Conservation (phyloP, 352 stramenopile species). For the Phytophthora hibernalis region DNA sequence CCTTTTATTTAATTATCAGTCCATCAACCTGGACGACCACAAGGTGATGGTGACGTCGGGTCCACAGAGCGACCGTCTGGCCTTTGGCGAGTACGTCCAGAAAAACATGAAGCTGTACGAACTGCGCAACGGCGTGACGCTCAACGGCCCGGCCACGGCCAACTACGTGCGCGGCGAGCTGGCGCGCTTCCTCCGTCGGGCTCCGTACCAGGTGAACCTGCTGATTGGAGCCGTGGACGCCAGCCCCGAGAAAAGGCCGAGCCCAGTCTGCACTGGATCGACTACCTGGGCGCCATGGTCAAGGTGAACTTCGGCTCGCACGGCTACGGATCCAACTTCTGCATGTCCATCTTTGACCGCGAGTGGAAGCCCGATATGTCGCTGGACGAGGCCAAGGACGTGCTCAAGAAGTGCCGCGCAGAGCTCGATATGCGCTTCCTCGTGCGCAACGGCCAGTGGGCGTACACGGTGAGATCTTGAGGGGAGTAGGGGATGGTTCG, state of each 20-base stretch:
- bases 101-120: conserved; percentile 94
- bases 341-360: conserved; percentile 87
- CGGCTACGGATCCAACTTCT: conserved; percentile 88
- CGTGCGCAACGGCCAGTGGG: conserved; percentile 88
- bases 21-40: conserved; percentile 79
- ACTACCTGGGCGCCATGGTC: conserved; percentile 86
- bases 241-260: conserved; percentile 36
- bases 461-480: conserved; percentile 61
- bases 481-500: neutral
- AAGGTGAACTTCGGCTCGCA: conserved; percentile 90
- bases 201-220: conserved; percentile 88
- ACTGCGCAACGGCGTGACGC: conserved; percentile 86
- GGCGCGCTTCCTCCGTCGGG: conserved; percentile 80
- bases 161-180: conserved; percentile 88
- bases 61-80: conserved; percentile 82
- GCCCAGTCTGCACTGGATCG: conserved; percentile 90
- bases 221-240: conserved; percentile 79
- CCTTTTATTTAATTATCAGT: conserved; percentile 40
- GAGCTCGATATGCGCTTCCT: conserved; percentile 89
- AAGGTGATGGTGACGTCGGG: conserved; percentile 84
- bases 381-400: conserved; percentile 73
- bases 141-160: conserved; percentile 80
- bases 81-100: conserved; percentile 89
- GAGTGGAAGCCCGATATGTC: conserved; percentile 90
- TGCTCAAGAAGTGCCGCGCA: conserved; percentile 81